phyloP scores from a whole-genome alignment of 1,139 yeast genomes.

The Geotrichum reessii region DNA sequence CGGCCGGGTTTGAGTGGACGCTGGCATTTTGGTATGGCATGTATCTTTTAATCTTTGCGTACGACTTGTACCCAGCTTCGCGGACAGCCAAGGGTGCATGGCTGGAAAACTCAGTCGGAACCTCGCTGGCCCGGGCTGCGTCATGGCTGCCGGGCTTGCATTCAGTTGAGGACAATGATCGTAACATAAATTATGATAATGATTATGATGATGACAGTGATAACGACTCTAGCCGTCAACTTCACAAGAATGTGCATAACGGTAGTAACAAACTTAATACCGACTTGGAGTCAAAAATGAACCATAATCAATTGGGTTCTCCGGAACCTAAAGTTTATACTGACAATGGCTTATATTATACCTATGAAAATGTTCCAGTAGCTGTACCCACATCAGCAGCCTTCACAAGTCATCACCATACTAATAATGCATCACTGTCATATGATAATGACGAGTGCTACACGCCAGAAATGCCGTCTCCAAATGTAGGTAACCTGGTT shows the following conservation, averaged over 20 bases:
- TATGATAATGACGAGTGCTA: not conserved
- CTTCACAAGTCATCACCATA: not conserved
- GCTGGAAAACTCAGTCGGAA: conserved; percentile 16
- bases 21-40: conserved; percentile 79
- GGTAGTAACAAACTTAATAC: not conserved
- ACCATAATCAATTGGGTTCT: not conserved
- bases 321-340: not conserved
- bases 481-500: not conserved
- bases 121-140: conserved; percentile 14
- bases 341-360: not conserved
- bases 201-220: not conserved
- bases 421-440: not conserved
- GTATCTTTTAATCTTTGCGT: conserved; percentile 56
- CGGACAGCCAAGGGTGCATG: conserved; percentile 25
- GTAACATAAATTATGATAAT: not conserved
- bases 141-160: conserved; percentile 24
- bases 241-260: not conserved
- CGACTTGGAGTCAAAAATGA: not conserved
- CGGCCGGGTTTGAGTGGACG: conserved; percentile 72
- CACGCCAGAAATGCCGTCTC: not conserved
- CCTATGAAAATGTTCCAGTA: not conserved
- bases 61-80: conserved; percentile 68
- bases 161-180: not conserved
- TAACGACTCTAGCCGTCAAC: not conserved
- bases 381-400: not conserved